Base-by-base conservation (phyloP, 176 grass and related monocot species). In the Carex kokanica region DNA sequence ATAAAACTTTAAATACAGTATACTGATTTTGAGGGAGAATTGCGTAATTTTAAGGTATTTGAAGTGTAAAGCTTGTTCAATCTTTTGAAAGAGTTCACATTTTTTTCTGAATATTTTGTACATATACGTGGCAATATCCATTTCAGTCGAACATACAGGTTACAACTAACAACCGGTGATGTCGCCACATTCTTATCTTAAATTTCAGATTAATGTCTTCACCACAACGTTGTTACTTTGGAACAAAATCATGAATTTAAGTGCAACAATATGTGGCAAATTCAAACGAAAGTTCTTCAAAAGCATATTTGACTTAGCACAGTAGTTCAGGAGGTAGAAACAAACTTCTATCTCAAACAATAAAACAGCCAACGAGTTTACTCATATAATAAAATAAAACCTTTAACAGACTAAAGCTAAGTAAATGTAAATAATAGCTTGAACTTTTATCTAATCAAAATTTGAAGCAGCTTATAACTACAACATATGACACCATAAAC, bases 361-460 rank as follows among this genome's bases (percentile, higher is more conserved):
- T 45, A 74, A 56, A 2, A 77, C 0, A 0, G 5, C 4, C 20
- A 25, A 51, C 24, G 7, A 24, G 1, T 9, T 32, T 23, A 54
- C 8, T 25, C 49, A 56, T 27, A 56, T 51, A 55, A 56, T 18
- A 52, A 32, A 55, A 77, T 56, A 32, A 31, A 56, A 55, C 14
- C 14, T 18, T 31, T 18, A 55, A 32, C 13, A 32, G 73, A 77
- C 49, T 32, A 77, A 31, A 32, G 23, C 14, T 31, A 21, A 77
- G 49, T 17, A 31, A 8, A 31, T 27, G 21, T 53, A 53, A 75
- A 54, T 56, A 78, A 78, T 18, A 78, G 2, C 15, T 24, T 54
- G 2, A 78, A 78, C 8, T 56, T 27, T 27, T 78, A 56, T 78
- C 73, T 52, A 5, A 8, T 56, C 73, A 78, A 78, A 78, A 56